Conservation (phyloP, 2,329 filamentous ascomycete genomes). For the Venturia asperata region DNA sequence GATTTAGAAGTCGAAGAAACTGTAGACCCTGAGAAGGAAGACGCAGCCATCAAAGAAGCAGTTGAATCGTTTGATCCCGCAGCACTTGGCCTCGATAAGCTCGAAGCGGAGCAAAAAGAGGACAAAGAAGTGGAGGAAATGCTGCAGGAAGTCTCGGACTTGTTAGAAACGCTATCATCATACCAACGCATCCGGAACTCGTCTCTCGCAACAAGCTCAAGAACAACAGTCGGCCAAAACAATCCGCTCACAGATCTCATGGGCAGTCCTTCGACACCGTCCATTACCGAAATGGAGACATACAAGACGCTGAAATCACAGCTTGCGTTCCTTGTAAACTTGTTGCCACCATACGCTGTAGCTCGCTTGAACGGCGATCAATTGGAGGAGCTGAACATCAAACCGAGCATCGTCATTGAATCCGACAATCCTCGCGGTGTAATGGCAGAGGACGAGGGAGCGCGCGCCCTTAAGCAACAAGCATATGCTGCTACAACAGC, state of each 20-base stretch:
- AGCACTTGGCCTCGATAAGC: conserved; percentile 25
- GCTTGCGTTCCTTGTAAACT: conserved; percentile 64
- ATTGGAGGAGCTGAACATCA: conserved; percentile 74
- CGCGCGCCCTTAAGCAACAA: conserved; percentile 38
- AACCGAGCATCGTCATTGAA: conserved; percentile 67
- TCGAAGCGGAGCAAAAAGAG: conserved; percentile 30
- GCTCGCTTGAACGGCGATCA: conserved; percentile 81
- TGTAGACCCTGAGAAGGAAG: conserved; percentile 29
- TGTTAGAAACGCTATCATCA: conserved; percentile 68
- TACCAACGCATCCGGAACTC: conserved; percentile 74
- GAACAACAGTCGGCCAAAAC: conserved; percentile 61
- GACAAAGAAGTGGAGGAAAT: conserved; percentile 49
- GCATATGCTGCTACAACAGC: conserved; percentile 27
- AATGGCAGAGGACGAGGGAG: conserved; percentile 71
- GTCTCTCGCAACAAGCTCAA: conserved; percentile 57
- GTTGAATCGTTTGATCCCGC: conserved; percentile 33
- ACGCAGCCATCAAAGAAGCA: conserved; percentile 32
- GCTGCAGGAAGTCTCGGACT: conserved; percentile 61
- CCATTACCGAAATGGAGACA: conserved; percentile 48
- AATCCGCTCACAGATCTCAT: conserved; percentile 48
- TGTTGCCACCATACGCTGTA: conserved; percentile 75
- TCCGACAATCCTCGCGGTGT: conserved; percentile 67
- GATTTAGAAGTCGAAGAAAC: conserved; percentile 32
- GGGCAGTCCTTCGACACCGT: conserved; percentile 59
- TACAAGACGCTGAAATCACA: conserved; percentile 73